Conservation (phyloP, 305 asterid species). For the Galium porrigens region DNA sequence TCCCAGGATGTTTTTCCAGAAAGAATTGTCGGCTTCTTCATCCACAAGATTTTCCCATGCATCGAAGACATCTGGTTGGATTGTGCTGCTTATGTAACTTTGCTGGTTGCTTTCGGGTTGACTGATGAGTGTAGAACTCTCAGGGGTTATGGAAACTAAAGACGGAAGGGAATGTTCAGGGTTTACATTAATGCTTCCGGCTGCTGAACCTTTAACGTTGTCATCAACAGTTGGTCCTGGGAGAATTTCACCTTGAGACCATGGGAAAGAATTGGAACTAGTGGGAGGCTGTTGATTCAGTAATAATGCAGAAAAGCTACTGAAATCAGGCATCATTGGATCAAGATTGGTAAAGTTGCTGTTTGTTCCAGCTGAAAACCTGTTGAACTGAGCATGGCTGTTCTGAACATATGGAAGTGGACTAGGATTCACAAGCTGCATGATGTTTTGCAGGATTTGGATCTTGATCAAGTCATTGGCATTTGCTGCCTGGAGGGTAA, state of each 20-base stretch:
- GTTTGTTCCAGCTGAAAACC: not conserved
- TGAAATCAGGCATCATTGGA: not conserved
- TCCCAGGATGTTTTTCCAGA: not conserved
- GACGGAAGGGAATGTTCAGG: constrained; percentile 15
- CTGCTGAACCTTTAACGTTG: not conserved
- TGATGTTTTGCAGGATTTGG: constrained; percentile 9
- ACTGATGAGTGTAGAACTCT: constrained; percentile 6
- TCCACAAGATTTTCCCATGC: constrained; percentile 5
- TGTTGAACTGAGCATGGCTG: not conserved
- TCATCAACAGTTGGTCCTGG: not conserved
- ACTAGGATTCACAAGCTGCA: constrained; percentile 11
- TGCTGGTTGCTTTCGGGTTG: constrained; percentile 7
- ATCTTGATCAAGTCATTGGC: constrained; percentile 9
- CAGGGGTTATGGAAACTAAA: constrained; percentile 14
- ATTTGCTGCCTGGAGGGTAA: constrained; percentile 10
- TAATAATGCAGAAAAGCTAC: constrained; percentile 2
- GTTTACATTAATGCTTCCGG: not conserved
- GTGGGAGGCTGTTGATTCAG: constrained; percentile 1
- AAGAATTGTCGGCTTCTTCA: not conserved
- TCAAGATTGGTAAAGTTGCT: not conserved
- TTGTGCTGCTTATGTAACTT: not conserved
- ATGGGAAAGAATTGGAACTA: constrained; percentile 6
- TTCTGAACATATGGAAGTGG: constrained; percentile 10
- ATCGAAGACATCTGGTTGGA: not conserved
- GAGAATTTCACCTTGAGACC: constrained; percentile 8